phyloP scores from a whole-genome alignment of 1,284 basidiomycete genomes.

The Boletus mariae region DNA sequence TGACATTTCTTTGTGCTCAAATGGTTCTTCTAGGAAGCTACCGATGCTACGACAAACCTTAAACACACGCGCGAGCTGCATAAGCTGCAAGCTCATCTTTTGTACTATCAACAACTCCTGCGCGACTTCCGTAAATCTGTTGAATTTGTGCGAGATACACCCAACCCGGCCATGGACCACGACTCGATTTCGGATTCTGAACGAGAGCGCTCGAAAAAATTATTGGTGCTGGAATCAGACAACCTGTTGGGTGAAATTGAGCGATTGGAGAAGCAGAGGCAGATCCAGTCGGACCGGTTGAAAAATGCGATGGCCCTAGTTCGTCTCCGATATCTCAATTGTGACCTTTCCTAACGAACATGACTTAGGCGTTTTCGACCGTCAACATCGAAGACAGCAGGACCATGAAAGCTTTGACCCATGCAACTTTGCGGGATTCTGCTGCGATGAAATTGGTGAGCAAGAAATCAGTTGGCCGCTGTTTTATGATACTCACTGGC shows the following conservation, averaged over 20 bases:
- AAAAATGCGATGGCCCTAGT: constrained; percentile 52
- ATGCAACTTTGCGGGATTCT: constrained; percentile 46
- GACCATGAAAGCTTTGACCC: constrained; percentile 43
- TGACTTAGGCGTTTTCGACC: constrained; percentile 44
- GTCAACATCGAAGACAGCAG: constrained; percentile 49
- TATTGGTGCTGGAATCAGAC: constrained; percentile 42
- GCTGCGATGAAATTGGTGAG: constrained; percentile 46
- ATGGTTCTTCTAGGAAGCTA: constrained; percentile 38
- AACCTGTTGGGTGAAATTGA: constrained; percentile 44
- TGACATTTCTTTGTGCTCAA: neutral
- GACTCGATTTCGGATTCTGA: constrained; percentile 16
- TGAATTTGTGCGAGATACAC: constrained; percentile 44
- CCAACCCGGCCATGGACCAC: constrained; percentile 40
- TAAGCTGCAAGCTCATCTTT: constrained; percentile 49
- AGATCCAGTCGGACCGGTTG: constrained; percentile 44
- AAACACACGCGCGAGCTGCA: constrained; percentile 48
- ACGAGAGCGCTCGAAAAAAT: constrained; percentile 16
- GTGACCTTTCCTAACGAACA: constrained; percentile 3
- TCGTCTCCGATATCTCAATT: constrained; percentile 1
- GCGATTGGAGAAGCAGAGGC: constrained; percentile 41
- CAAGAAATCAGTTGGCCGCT: neutral
- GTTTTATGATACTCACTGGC: neutral
- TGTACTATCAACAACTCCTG: constrained; percentile 51
- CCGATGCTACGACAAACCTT: constrained; percentile 34
- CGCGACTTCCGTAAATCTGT: constrained; percentile 51